Base-by-base conservation (phyloP, 495 filamentous ascomycete species). In the Tirmania nivea region DNA sequence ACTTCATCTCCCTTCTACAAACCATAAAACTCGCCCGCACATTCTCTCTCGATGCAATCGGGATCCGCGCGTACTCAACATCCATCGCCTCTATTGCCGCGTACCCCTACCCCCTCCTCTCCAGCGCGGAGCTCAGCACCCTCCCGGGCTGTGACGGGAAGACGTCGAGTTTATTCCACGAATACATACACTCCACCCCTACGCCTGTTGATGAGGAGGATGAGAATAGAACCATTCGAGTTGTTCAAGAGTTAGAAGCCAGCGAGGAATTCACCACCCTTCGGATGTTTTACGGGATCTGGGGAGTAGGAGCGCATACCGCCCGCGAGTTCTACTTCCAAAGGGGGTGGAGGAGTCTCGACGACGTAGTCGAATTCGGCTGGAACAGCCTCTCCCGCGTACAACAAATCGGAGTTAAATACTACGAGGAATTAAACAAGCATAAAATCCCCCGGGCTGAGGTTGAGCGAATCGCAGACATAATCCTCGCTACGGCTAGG, bases 331-430 rank as follows among this genome's bases (percentile, higher is more conserved):
- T 94, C 61, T 90, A 85, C 68, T 85, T 80, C 64, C 60, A 71
- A 10, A 75, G 77, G 48, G 78, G 81, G 34, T 94, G 84, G 83
- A 70, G 70, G 34, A 74, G 80, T 49, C 71, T 87, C 0, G 87
- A 95, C 61, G 88, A 96, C 60, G 70, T 96, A 8, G 70, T 94
- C 54, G 81, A 92, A 59, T 70, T 79, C 57, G 87, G 83, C 21
- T 97, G 92, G 92, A 60, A 71, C 37, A 67, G 58, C 0, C 71
- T 96, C 0, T 79, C 71, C 0, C 75, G 87, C 14, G 82, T 83
- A 1, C 88, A 93, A 65, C 87, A 96, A 63, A 93, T 97, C 49
- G 90, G 90, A 0, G 66, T 96, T n/a, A 96, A 96, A 63, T 95
- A 79, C 64, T 94, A 88, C 63, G 84, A 92, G 48, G 90, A 96